Base-by-base conservation (phyloP, 192 early-diverging fungal species). In the Coemansia sp. region DNA sequence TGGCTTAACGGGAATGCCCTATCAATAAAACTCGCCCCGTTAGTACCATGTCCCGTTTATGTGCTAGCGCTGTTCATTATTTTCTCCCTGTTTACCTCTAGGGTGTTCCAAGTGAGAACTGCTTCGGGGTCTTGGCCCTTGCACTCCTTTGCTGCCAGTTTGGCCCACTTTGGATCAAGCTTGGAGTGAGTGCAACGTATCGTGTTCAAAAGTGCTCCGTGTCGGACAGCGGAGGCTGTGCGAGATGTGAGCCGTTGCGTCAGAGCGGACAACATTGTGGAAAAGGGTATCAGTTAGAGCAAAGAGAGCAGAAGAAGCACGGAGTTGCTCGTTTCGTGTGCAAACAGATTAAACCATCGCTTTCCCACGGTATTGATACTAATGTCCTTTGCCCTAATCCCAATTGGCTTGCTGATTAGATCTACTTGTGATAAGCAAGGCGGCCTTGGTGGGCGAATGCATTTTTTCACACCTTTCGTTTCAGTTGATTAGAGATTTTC, bases 51-150 rank as follows among this genome's bases (percentile, higher is more conserved):
- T 13, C 2, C 13, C 7, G 13, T 4, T 2, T 16, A 16, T 33
- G 7, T 14, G 3, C 1, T 55, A 16, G 13, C 2, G 25, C 12
- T 55, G 13, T 26, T 0, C 26, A 14, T n/a, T 3, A 3, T 55
- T 33, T 3, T 7, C 6, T 52, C 23, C 14, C 1, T 67, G 85
- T 86, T 80, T 55, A 55, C 52, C 52, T 95, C 93, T 8, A 92
- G 77, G 9, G 93, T 93, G 57, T 87, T 75, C 93, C 93, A 95
- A 14, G 88, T 89, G 36, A 95, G 75, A 2, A 74, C 75, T 28
- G 85, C 82, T 41, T 83, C 84, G 4, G 93, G 91, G 65, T 92
- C 87, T 64, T 95, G 92, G 36, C 92, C 92, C 76, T 94, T 95
- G 71, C 93, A 84, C 72, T 95, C 93, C 77, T 94, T 95, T 26